Conservation (phyloP, 139 green algal species). For the Mychonastes homosphaera region DNA sequence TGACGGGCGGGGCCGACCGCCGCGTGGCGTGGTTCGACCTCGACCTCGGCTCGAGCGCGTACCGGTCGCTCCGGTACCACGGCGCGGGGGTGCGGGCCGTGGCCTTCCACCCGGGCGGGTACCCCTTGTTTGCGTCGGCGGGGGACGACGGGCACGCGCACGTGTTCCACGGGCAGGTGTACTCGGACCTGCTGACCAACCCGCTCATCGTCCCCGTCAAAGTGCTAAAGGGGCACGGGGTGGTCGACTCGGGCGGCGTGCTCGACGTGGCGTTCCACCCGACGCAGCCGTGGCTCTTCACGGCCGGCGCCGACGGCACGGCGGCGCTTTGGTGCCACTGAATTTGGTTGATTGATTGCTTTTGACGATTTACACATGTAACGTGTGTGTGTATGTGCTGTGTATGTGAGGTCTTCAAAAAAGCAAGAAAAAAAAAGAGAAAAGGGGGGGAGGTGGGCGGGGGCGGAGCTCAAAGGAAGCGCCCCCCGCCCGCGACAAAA, state of each 20-base stretch:
- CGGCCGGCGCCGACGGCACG: slow-evolving; percentile 70
- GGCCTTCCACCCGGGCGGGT: slow-evolving; percentile 78
- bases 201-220: slow-evolving; percentile 90
- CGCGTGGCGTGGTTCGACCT: slow-evolving; percentile 89
- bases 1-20: slow-evolving; percentile 79
- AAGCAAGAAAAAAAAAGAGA: too few species aligned
- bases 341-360: too few species aligned
- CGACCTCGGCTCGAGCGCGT: slow-evolving; percentile 88
- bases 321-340: slow-evolving; percentile 46
- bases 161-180: slow-evolving; percentile 90
- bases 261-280: slow-evolving; percentile 84
- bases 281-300: slow-evolving; percentile 93
- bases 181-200: slow-evolving; percentile 88
- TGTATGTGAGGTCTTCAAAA: too few species aligned
- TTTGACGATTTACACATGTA: neutral
- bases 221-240: slow-evolving; percentile 37
- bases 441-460: too few species aligned
- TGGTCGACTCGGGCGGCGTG: slow-evolving; percentile 52
- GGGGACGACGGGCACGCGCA: slow-evolving; percentile 74
- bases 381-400: neutral
- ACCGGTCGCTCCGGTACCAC: slow-evolving; percentile 81
- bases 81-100: slow-evolving; percentile 47
- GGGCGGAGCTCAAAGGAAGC: too few species aligned
- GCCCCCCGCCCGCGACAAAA: too few species aligned
- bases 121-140: slow-evolving; percentile 76